These are phyloP conservation scores for Colletotrichum euphorbiae DNA, from an alignment of 2,329 filamentous ascomycete species.

Conservation along the genomic window DNA sequence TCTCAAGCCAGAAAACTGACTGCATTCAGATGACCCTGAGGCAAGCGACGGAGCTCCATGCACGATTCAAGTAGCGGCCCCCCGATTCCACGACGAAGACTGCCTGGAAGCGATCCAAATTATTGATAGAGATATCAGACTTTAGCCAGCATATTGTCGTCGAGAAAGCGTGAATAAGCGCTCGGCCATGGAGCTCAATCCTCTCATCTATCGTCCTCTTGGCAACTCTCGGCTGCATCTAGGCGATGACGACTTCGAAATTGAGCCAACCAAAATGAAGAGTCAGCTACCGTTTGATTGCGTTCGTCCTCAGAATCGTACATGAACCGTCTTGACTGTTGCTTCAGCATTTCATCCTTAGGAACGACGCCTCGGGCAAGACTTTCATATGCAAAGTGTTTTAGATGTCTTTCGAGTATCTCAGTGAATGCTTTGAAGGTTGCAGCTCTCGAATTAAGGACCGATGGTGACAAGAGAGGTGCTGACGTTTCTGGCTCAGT, in stretches of 20 bases:
- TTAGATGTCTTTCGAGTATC: slow-evolving; percentile 19
- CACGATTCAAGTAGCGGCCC: slow-evolving; percentile 59
- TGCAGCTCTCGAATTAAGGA: slow-evolving; percentile 17
- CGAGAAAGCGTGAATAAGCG: not conserved
- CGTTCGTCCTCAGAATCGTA: slow-evolving; percentile 43
- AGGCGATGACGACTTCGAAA: slow-evolving; percentile 40
- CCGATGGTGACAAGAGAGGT: not conserved
- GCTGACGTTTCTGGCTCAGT: not conserved
- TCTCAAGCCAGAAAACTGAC: not conserved
- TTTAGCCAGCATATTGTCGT: not conserved
- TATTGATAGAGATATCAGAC: slow-evolving; percentile 43
- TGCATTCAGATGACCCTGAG: slow-evolving; percentile 52
- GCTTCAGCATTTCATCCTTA: slow-evolving; percentile 46
- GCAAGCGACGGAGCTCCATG: slow-evolving; percentile 56
- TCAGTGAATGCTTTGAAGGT: slow-evolving; percentile 23
- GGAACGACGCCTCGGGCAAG: not conserved
- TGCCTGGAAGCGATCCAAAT: slow-evolving; percentile 49
- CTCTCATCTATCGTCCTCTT: not conserved
- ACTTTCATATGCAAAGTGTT: slow-evolving; percentile 10
- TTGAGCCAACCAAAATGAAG: slow-evolving; percentile 44
- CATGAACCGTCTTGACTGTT: slow-evolving; percentile 44
- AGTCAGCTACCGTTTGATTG: slow-evolving; percentile 47
- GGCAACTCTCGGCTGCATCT: too few species aligned
- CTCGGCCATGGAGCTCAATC: not conserved
- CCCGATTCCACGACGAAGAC: slow-evolving; percentile 61